A percentile compares a stretch with the other conserved stretches of the same genome.
Evolutionary conservation across 2,329 filamentous ascomycete genomes (phyloP).

Genomic region (Diplocarpon mali): DNA sequence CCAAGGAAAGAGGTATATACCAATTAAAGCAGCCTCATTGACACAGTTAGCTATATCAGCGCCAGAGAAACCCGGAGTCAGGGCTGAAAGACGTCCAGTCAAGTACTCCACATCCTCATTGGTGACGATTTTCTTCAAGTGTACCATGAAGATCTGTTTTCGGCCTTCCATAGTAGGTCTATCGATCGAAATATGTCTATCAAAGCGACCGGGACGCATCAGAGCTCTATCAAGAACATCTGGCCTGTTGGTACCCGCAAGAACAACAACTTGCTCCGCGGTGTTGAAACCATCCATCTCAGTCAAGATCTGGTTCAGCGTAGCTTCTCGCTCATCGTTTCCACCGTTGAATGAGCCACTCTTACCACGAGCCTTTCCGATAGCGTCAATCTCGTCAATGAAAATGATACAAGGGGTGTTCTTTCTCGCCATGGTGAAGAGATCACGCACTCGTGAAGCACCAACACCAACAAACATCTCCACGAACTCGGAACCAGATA

Average conservation of each 20-base stretch:
- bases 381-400: slow-evolving; percentile 98
- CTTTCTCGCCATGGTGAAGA: slow-evolving; percentile 91
- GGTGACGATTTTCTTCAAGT: slow-evolving; percentile 89
- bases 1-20: slow-evolving; percentile 40
- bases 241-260: slow-evolving; percentile 91
- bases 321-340: slow-evolving; percentile 94
- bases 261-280: slow-evolving; percentile 86
- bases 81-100: slow-evolving; percentile 75
- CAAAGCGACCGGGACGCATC: slow-evolving; percentile 93
- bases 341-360: slow-evolving; percentile 70
- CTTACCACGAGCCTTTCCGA: slow-evolving; percentile 81
- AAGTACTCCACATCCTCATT: slow-evolving; percentile 81
- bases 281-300: slow-evolving; percentile 99
- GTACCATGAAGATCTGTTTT: slow-evolving; percentile 91
- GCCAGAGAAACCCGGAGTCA: slow-evolving; percentile 94
- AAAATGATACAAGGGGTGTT: slow-evolving; percentile 98
- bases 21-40: slow-evolving; percentile 93
- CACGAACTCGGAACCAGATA: slow-evolving; percentile 96
- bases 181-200: slow-evolving; percentile 92
- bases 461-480: slow-evolving; percentile 99
- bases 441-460: slow-evolving; percentile 84
- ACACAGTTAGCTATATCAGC: slow-evolving; percentile 98
- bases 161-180: slow-evolving; percentile 92
- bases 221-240: slow-evolving; percentile 92
- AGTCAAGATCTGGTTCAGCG: slow-evolving; percentile 94